These are phyloP conservation scores for Paragyromitra xinjiangensis DNA, from an alignment of 495 filamentous ascomycete species.

Conservation along the genomic window DNA sequence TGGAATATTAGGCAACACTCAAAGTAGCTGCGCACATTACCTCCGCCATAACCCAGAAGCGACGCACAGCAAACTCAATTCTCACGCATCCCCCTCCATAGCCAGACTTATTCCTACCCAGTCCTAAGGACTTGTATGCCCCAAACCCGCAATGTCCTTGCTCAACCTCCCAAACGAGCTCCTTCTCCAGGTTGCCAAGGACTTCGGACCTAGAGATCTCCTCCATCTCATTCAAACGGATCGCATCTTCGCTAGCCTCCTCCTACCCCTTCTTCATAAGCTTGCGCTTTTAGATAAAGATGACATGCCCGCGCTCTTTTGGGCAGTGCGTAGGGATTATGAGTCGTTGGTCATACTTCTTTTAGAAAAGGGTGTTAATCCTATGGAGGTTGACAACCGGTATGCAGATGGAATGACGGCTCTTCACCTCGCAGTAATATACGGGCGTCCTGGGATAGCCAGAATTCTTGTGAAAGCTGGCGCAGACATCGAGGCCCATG, in stretches of 20 bases:
- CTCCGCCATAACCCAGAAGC: not conserved
- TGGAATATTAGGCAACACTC: not conserved
- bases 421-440: conserved; percentile 9
- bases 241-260: conserved; percentile 7
- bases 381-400: not conserved
- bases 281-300: conserved; percentile 9
- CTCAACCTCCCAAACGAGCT: conserved; percentile 28
- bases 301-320: not conserved
- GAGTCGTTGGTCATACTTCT: conserved; percentile 11
- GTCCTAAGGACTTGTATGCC: not conserved
- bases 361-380: conserved; percentile 6
- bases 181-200: conserved; percentile 9
- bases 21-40: not conserved
- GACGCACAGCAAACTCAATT: not conserved
- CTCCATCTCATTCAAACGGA: conserved; percentile 13
- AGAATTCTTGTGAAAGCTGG: conserved; percentile 9
- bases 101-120: too few relatives aligned
- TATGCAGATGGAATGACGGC: not conserved
- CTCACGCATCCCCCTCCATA: too few relatives aligned
- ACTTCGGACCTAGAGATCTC: conserved; percentile 2
- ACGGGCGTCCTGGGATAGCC: not conserved
- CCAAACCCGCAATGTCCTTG: not conserved
- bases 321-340: conserved; percentile 3
- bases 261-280: conserved; percentile 15
- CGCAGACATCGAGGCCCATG: not conserved